These are phyloP conservation scores for Suillus sp. DNA, from an alignment of 768 basidiomycete genomes.

Conservation along the genomic window DNA sequence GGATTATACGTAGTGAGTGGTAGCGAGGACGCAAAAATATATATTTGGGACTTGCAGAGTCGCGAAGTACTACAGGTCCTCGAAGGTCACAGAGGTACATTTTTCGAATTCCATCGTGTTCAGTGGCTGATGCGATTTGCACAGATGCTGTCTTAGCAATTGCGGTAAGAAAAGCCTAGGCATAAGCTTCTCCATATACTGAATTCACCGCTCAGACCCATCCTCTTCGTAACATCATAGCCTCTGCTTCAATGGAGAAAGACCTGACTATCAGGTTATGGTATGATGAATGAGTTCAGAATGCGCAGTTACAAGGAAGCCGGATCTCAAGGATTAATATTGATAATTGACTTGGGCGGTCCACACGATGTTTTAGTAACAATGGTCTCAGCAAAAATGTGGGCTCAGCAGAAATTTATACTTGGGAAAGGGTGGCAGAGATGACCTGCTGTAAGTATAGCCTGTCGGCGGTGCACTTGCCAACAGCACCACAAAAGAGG, in stretches of 20 bases:
- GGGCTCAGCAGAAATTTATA: neutral
- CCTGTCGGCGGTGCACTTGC: neutral
- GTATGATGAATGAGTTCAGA: constrained; percentile 52
- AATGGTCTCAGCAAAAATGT: neutral
- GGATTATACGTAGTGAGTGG: constrained; percentile 82
- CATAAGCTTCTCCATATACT: neutral
- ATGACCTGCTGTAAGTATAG: neutral
- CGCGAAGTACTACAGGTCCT: constrained; percentile 73
- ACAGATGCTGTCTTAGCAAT: constrained; percentile 73
- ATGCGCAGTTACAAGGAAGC: neutral
- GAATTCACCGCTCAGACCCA: constrained; percentile 59
- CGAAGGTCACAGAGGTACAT: constrained; percentile 78
- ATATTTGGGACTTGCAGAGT: constrained; percentile 88
- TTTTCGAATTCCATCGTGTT: neutral
- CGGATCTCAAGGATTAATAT: neutral
- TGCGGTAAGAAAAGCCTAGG: constrained; percentile 50
- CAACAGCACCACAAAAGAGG: neutral
- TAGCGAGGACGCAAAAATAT: constrained; percentile 86
- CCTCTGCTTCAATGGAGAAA: constrained; percentile 89
- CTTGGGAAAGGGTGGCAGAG: neutral
- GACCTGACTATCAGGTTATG: constrained; percentile 85
- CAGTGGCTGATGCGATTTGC: constrained; percentile 5
- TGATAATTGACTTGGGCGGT: neutral
- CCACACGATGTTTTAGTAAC: neutral
- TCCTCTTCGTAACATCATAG: constrained; percentile 73